Evolutionary conservation across 306 rosid species (phyloP).

Genomic region (Lathyrus sativus): DNA sequence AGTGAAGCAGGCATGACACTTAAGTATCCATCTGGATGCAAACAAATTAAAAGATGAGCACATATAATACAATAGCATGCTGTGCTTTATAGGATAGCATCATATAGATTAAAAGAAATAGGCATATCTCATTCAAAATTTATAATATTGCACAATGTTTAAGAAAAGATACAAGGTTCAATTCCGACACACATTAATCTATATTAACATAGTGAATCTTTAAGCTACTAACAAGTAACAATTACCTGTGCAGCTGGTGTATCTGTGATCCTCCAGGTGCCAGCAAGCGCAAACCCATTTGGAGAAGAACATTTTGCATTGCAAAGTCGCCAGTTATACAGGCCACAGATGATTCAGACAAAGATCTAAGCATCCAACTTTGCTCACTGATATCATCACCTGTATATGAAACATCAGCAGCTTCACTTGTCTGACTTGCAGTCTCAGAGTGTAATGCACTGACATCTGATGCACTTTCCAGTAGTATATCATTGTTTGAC

Average conservation of each 20-base stretch:
- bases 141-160: not conserved
- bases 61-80: not conserved
- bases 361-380: conserved; percentile 85
- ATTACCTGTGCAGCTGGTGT: conserved; percentile 80
- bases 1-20: conserved; percentile 85
- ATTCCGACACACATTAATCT: not conserved
- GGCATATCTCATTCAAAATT: conserved; percentile 13
- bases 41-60: conserved; percentile 33
- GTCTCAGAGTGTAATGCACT: conserved; percentile 46
- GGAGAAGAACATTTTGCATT: conserved; percentile 95
- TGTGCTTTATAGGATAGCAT: not conserved
- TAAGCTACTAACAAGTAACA: conserved; percentile 10
- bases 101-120: not conserved
- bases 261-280: conserved; percentile 96
- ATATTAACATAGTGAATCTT: conserved; percentile 11
- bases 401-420: conserved; percentile 55
- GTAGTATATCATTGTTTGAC: conserved; percentile 20
- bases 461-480: conserved; percentile 27
- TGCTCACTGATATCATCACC: conserved; percentile 79
- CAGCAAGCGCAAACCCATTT: conserved; percentile 88
- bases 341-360: conserved; percentile 92
- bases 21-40: conserved; percentile 83
- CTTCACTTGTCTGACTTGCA: conserved; percentile 58
- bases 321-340: conserved; percentile 91
- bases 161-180: conserved; percentile 13